Conservation (phyloP, 2,329 filamentous ascomycete genomes). For the Ceratocystis albifundus region DNA sequence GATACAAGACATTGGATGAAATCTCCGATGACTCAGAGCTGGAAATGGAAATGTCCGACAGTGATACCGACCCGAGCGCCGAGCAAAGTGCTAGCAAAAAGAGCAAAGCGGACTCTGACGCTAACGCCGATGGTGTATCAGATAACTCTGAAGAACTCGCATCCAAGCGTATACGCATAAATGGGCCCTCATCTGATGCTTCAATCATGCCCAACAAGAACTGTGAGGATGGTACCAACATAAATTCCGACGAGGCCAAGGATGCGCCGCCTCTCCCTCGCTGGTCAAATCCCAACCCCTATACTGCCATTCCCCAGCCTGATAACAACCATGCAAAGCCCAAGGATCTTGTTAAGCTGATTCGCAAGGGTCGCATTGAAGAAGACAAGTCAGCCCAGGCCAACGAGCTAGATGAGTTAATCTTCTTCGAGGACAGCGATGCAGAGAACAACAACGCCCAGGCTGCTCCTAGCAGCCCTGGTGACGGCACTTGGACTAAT, state of each 20-base stretch:
- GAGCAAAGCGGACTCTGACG: neutral
- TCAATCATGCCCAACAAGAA: neutral
- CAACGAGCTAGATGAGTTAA: constrained; percentile 66
- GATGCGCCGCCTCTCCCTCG: constrained; percentile 41
- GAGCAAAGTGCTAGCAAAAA: constrained; percentile 1
- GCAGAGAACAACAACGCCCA: constrained; percentile 35
- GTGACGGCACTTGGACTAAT: constrained; percentile 20
- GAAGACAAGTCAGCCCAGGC: constrained; percentile 40
- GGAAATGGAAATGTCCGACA: constrained; percentile 52
- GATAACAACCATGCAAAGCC: constrained; percentile 56
- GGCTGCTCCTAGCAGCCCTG: constrained; percentile 12
- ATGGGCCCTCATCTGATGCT: constrained; percentile 33
- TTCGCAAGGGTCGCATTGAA: constrained; percentile 73
- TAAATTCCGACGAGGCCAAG: neutral
- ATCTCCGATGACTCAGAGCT: constrained; percentile 53
- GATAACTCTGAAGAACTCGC: constrained; percentile 31
- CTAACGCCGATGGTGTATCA: neutral
- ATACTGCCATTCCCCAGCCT: constrained; percentile 72
- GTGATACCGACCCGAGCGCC: constrained; percentile 30
- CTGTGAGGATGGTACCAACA: neutral
- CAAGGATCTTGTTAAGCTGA: constrained; percentile 78
- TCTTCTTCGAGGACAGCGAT: constrained; percentile 65
- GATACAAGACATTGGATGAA: constrained; percentile 45
- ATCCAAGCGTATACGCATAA: constrained; percentile 35
- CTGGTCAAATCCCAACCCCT: constrained; percentile 95